Conservation (phyloP, 768 basidiomycete genomes). For the Suillus clintonianus region DNA sequence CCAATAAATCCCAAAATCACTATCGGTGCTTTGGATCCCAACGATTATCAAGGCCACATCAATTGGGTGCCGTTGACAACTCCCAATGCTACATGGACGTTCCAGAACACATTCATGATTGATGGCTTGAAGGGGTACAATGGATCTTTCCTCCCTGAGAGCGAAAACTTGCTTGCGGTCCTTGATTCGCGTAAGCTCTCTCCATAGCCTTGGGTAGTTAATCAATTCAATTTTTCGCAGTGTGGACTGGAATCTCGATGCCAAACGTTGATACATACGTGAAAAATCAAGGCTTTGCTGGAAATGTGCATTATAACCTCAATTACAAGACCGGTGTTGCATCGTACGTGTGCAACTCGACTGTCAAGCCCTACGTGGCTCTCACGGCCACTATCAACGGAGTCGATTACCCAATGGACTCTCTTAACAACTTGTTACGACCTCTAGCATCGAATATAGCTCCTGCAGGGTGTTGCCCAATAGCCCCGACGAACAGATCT, state of each 20-base stretch:
- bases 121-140: slow-evolving; percentile 35
- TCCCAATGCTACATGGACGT: slow-evolving; percentile 18
- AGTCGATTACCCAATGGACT: slow-evolving; percentile 27
- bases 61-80: slow-evolving; percentile 25
- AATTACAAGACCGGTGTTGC: slow-evolving; percentile 4
- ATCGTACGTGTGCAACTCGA: slow-evolving; percentile 20
- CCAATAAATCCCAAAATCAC: slow-evolving; percentile 25
- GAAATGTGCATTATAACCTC: neutral
- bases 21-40: slow-evolving; percentile 24
- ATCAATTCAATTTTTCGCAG: neutral
- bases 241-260: slow-evolving; percentile 1
- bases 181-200: slow-evolving; percentile 26
- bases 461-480: neutral
- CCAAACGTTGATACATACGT: slow-evolving; percentile 1
- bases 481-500: slow-evolving; percentile 2
- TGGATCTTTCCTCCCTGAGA: slow-evolving; percentile 23
- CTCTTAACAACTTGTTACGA: slow-evolving; percentile 18
- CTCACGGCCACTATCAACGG: slow-evolving; percentile 29
- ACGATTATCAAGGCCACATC: slow-evolving; percentile 22
- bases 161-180: slow-evolving; percentile 16
- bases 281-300: neutral
- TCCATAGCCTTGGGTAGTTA: neutral
- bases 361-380: slow-evolving; percentile 20
- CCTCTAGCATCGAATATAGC: slow-evolving; percentile 3
- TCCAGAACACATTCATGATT: slow-evolving; percentile 22